A percentile compares a stretch with the other conserved stretches of the same genome.
Conservation (phyloP, 225 moss, liverwort and hornwort genomes). For the Polytrichum formosum region DNA sequence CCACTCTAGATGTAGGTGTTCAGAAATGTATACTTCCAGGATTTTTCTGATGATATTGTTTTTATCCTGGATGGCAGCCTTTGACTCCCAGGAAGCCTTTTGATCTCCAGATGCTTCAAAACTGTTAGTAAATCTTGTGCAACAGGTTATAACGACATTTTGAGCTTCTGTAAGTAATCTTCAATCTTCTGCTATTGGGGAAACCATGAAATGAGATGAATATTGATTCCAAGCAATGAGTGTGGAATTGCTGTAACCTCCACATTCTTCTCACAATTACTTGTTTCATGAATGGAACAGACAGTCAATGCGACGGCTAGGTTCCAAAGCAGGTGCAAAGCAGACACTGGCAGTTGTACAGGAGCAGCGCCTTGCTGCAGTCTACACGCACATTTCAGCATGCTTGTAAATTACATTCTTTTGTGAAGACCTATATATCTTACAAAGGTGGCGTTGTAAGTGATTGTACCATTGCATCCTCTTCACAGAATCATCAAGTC, state of each 20-base stretch:
- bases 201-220: neutral
- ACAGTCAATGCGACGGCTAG: neutral
- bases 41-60: constrained; percentile 1
- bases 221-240: no score
- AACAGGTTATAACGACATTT: no score
- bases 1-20: neutral
- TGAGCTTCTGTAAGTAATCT: no score
- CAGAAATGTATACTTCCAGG: neutral
- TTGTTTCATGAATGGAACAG: neutral
- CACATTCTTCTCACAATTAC: neutral
- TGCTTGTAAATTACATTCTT: constrained; percentile 23
- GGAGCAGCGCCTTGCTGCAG: constrained; percentile 24
- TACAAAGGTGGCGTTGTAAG: neutral
- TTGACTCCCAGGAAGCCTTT: constrained; percentile 33
- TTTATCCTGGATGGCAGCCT: constrained; percentile 30
- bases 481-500: no score
- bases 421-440: neutral
- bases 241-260: no score
- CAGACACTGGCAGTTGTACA: constrained; percentile 23
- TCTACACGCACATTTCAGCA: constrained; percentile 20
- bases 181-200: no score
- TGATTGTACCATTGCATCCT: no score
- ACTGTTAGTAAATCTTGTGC: no score
- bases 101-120: neutral
- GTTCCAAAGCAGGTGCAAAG: neutral